Conservation (phyloP, 768 basidiomycete genomes). For the Leccinum imitatum region DNA sequence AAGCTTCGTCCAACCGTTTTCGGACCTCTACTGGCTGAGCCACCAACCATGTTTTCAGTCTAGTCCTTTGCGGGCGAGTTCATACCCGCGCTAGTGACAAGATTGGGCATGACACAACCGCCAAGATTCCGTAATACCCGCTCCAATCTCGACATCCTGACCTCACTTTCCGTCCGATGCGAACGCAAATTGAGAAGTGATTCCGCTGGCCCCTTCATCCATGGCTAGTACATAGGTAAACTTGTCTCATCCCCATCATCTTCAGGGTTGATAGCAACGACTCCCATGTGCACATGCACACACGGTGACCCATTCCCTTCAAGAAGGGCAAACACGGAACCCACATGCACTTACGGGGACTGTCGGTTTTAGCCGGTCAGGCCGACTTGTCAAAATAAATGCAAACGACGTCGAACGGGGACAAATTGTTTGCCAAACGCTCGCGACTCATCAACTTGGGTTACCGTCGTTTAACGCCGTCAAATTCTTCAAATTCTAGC, state of each 20-base stretch:
- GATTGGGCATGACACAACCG: slow-evolving; percentile 4
- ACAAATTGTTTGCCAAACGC: background rate
- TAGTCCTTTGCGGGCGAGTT: slow-evolving; percentile 17
- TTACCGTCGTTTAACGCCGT: background rate
- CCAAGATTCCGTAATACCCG: slow-evolving; percentile 18
- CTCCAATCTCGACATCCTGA: background rate
- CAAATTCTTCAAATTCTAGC: background rate
- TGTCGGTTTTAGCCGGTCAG: background rate
- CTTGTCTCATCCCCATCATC: slow-evolving; percentile 11
- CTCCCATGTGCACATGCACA: background rate
- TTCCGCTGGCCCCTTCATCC: background rate
- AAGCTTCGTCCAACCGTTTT: slow-evolving; percentile 5
- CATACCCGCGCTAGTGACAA: background rate
- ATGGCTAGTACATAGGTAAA: background rate
- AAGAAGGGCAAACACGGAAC: background rate
- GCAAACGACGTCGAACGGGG: background rate
- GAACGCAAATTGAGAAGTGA: slow-evolving; percentile 1
- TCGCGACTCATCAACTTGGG: background rate
- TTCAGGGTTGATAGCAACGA: slow-evolving; percentile 2
- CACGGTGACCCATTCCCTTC: background rate
- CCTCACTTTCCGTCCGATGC: slow-evolving; percentile 2
- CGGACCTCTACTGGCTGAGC: background rate
- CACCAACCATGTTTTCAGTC: background rate
- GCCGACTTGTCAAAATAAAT: background rate
- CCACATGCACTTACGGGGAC: background rate